These are phyloP conservation scores for Penicillium sp. DNA, from an alignment of 2,329 filamentous ascomycete species.

Conservation along the genomic window DNA sequence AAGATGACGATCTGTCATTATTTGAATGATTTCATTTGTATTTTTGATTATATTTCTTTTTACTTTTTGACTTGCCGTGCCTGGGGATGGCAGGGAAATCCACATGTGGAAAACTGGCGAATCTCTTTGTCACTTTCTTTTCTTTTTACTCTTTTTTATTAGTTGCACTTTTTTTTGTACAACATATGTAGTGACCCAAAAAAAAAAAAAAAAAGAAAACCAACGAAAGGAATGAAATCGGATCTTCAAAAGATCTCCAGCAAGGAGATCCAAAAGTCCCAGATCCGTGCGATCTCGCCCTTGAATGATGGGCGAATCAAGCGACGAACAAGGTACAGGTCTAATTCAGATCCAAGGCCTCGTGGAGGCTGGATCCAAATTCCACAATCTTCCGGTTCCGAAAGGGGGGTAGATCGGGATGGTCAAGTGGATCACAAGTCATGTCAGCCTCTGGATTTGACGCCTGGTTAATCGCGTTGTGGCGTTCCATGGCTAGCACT, in stretches of 20 bases:
- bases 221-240: background rate
- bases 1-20: conserved; percentile 15
- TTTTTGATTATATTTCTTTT: no score
- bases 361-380: conserved; percentile 15
- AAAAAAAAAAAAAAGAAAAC: background rate
- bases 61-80: background rate
- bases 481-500: conserved; percentile 5
- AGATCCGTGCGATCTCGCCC: conserved; percentile 10
- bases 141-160: background rate
- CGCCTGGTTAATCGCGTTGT: conserved; percentile 5
- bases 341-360: conserved; percentile 12
- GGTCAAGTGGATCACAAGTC: conserved; percentile 6
- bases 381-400: conserved; percentile 3
- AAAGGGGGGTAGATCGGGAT: conserved; percentile 1
- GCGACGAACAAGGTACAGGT: background rate
- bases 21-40: background rate
- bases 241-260: background rate
- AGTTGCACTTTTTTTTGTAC: background rate
- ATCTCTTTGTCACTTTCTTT: background rate
- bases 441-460: conserved; percentile 5
- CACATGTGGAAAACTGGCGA: background rate
- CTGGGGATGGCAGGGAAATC: background rate
- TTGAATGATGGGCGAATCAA: conserved; percentile 15
- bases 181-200: background rate
- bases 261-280: background rate